Evolutionary conservation across 2,329 filamentous ascomycete species (phyloP).

Genomic region (Talaromyces piceae): DNA sequence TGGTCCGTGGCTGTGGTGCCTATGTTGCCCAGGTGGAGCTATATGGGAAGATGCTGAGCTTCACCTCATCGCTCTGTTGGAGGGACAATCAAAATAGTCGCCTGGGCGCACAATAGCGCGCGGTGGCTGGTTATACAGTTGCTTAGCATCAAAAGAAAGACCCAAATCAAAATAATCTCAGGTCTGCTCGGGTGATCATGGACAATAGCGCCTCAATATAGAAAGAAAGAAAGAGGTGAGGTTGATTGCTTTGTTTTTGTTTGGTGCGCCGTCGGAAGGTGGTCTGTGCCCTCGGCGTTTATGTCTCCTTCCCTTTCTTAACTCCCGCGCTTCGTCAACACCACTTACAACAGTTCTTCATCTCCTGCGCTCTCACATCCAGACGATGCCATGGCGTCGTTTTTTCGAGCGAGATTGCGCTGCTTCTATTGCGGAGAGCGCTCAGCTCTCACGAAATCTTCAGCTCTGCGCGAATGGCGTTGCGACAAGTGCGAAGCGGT

Average conservation of each 20-base stretch:
- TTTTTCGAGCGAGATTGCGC: slow-evolving; percentile 44
- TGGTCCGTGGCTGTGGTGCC: not conserved
- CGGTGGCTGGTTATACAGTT: not conserved
- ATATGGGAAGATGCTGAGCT: not conserved
- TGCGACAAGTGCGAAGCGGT: slow-evolving; percentile 75
- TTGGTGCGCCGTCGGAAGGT: not conserved
- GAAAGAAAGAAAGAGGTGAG: not conserved
- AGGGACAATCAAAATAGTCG: not conserved
- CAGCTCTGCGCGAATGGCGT: slow-evolving; percentile 57
- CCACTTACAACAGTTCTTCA: not conserved
- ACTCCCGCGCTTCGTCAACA: not conserved
- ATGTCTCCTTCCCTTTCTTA: slow-evolving; percentile 1
- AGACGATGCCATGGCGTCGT: slow-evolving; percentile 31
- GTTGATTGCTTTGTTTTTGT: not conserved
- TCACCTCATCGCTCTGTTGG: slow-evolving; percentile 2
- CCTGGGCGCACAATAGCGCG: not conserved
- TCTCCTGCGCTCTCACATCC: not conserved
- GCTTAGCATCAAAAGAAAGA: too few relatives aligned
- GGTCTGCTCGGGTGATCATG: too few relatives aligned
- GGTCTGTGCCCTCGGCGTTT: slow-evolving; percentile 12
- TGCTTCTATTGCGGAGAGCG: slow-evolving; percentile 82
- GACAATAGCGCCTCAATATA: too few relatives aligned
- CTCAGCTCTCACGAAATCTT: slow-evolving; percentile 54
- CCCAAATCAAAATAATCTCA: too few relatives aligned
- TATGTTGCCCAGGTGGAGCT: not conserved